A percentile compares a stretch with the other conserved stretches of the same genome.
Conservation (phyloP, 805 yeast species). For the Barnettozyma pratensis region DNA sequence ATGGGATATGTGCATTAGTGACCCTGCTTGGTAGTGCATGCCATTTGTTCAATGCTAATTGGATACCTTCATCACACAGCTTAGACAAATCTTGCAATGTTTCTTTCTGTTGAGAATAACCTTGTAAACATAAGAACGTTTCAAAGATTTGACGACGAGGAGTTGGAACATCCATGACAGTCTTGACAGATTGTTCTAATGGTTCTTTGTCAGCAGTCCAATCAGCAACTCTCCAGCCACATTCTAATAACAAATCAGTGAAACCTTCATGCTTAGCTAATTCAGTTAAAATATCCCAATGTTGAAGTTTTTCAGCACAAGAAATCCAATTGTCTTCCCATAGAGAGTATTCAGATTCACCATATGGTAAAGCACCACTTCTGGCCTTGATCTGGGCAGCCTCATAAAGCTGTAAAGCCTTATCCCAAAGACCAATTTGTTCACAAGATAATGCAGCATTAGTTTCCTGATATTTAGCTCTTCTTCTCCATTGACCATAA, state of each 20-base stretch:
- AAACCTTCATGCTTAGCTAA: slow-evolving; percentile 97
- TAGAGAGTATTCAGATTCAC: slow-evolving; percentile 88
- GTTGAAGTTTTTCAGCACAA: slow-evolving; percentile 95
- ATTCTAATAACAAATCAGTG: slow-evolving; percentile 89
- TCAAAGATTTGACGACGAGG: slow-evolving; percentile 95
- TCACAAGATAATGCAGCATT: slow-evolving; percentile 90
- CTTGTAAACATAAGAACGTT: slow-evolving; percentile 88
- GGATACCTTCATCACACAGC: slow-evolving; percentile 94
- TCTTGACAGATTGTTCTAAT: slow-evolving; percentile 86
- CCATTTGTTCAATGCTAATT: slow-evolving; percentile 89
- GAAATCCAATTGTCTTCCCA: slow-evolving; percentile 99
- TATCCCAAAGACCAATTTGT: slow-evolving; percentile 92
- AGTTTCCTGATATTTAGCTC: slow-evolving; percentile 92
- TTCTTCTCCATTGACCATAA: slow-evolving; percentile 95
- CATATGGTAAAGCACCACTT: slow-evolving; percentile 90
- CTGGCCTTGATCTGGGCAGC: slow-evolving; percentile 96
- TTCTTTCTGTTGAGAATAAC: slow-evolving; percentile 86
- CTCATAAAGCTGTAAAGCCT: slow-evolving; percentile 90
- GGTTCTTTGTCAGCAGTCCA: slow-evolving; percentile 97
- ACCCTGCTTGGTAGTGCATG: slow-evolving; percentile 72
- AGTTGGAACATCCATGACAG: slow-evolving; percentile 98
- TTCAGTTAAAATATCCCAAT: slow-evolving; percentile 96
- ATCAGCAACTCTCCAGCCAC: slow-evolving; percentile 99
- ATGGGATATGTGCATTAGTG: slow-evolving; percentile 80
- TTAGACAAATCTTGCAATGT: slow-evolving; percentile 79